These are phyloP conservation scores for Chaetomium olivaceum DNA, from an alignment of 2,329 filamentous ascomycete species.

Conservation along the genomic window DNA sequence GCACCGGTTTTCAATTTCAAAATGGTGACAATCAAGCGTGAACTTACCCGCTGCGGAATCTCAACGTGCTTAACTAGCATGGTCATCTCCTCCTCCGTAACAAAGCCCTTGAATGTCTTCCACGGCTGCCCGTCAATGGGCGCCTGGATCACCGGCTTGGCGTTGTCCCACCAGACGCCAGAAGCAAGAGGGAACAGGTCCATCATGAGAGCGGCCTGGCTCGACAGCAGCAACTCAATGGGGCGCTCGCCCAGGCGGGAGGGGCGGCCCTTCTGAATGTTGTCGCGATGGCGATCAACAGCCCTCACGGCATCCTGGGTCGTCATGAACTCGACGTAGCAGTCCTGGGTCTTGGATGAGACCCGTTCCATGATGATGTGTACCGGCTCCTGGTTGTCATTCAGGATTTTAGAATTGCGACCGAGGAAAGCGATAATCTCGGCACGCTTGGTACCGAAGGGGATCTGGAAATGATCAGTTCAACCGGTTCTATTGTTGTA, in stretches of 20 bases:
- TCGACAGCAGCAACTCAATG: slow-evolving; percentile 58
- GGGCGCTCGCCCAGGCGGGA: slow-evolving; percentile 58
- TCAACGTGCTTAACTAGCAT: slow-evolving; percentile 66
- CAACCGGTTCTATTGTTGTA: neutral
- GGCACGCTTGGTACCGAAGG: slow-evolving; percentile 53
- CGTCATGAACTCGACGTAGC: slow-evolving; percentile 58
- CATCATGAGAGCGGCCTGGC: slow-evolving; percentile 58
- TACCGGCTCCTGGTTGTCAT: slow-evolving; percentile 56
- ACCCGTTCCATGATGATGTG: slow-evolving; percentile 67
- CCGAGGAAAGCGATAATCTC: slow-evolving; percentile 62
- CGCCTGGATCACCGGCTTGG: slow-evolving; percentile 44
- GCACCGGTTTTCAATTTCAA: neutral
- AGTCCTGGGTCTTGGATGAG: slow-evolving; percentile 63
- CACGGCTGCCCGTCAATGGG: slow-evolving; percentile 44
- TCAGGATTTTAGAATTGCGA: slow-evolving; percentile 56
- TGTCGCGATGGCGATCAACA: slow-evolving; percentile 49
- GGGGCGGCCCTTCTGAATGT: slow-evolving; percentile 39
- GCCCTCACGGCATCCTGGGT: slow-evolving; percentile 55
- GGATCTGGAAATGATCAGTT: slow-evolving; percentile 47
- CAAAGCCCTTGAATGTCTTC: slow-evolving; percentile 60
- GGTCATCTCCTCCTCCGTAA: slow-evolving; percentile 62
- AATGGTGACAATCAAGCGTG: neutral
- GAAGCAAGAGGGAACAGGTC: slow-evolving; percentile 61
- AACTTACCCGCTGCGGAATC: slow-evolving; percentile 60
- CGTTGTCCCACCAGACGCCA: slow-evolving; percentile 57